A percentile compares a stretch with the other conserved stretches of the same genome.
Conservation (phyloP, 176 grass and related monocot genomes). For the Thalia dealbata region DNA sequence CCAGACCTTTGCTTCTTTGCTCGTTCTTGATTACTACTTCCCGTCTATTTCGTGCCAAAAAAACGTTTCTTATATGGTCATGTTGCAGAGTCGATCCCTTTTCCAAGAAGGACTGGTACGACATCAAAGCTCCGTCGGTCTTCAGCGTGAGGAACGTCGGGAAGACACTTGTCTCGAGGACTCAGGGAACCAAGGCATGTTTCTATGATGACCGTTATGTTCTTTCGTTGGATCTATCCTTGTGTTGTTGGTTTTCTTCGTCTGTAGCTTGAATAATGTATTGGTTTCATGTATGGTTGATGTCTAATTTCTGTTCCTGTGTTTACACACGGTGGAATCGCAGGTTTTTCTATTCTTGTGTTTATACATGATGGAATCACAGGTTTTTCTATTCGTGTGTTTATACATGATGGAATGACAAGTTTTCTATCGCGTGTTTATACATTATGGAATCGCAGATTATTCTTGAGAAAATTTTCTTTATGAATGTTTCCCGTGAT, state of each 20-base stretch:
- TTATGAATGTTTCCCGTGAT: too few relatives aligned
- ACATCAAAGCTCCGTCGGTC: constrained; percentile 65
- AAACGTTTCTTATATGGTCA: not conserved
- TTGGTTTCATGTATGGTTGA: not conserved
- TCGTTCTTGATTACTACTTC: not conserved
- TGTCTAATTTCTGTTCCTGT: too few relatives aligned
- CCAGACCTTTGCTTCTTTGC: not conserved
- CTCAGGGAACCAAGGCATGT: constrained; percentile 34
- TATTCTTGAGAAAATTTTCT: not conserved
- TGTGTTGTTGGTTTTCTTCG: not conserved
- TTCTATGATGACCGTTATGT: not conserved
- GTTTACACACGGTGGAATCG: not conserved
- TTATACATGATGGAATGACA: not conserved
- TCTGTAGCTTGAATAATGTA: not conserved
- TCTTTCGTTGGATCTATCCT: not conserved
- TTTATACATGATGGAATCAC: not conserved
- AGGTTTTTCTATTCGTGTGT: not conserved
- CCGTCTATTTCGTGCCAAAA: not conserved
- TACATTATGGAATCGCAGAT: not conserved
- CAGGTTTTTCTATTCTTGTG: not conserved
- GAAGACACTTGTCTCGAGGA: constrained; percentile 42
- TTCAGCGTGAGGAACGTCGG: constrained; percentile 53
- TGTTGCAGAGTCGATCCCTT: not conserved
- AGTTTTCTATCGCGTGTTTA: not conserved
- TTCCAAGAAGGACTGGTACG: constrained; percentile 60